Evolutionary conservation across 2,329 filamentous ascomycete species (phyloP).

Genomic region (Alternaria triticina): DNA sequence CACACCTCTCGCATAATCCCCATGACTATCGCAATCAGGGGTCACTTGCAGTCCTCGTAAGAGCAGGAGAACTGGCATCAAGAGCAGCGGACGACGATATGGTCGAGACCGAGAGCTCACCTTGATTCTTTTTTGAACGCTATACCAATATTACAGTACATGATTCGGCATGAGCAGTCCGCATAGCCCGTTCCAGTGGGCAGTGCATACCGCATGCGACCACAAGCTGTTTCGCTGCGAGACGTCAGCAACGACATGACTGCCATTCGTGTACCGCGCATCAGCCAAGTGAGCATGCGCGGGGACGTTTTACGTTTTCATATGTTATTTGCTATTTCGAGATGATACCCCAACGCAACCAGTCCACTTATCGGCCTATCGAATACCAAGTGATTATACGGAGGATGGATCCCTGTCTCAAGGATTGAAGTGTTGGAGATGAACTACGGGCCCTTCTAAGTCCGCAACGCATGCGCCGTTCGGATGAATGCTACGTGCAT

Average conservation of each 20-base stretch:
- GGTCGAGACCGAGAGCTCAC: constrained; percentile 29
- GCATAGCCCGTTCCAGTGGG: neutral
- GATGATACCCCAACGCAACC: constrained; percentile 14
- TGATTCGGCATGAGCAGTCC: neutral
- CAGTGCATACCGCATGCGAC: neutral
- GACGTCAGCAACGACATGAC: neutral
- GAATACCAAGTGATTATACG: constrained; percentile 5
- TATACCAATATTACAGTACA: constrained; percentile 2
- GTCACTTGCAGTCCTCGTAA: constrained; percentile 45
- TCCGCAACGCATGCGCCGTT: neutral
- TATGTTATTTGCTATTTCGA: constrained; percentile 13
- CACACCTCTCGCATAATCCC: constrained; percentile 26
- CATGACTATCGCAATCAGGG: constrained; percentile 42
- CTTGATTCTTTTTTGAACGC: constrained; percentile 17
- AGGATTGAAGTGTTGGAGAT: constrained; percentile 1
- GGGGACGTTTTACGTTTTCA: constrained; percentile 14
- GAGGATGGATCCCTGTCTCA: constrained; percentile 1
- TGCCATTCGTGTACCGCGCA: neutral
- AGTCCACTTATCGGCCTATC: constrained; percentile 7
- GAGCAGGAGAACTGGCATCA: constrained; percentile 47
- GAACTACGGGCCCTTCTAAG: constrained; percentile 2
- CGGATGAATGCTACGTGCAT: neutral
- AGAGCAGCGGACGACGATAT: constrained; percentile 41
- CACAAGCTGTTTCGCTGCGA: neutral
- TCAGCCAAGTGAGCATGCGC: neutral